Base-by-base conservation (phyloP, 306 rosid species). In the Carpinus fangiana region DNA sequence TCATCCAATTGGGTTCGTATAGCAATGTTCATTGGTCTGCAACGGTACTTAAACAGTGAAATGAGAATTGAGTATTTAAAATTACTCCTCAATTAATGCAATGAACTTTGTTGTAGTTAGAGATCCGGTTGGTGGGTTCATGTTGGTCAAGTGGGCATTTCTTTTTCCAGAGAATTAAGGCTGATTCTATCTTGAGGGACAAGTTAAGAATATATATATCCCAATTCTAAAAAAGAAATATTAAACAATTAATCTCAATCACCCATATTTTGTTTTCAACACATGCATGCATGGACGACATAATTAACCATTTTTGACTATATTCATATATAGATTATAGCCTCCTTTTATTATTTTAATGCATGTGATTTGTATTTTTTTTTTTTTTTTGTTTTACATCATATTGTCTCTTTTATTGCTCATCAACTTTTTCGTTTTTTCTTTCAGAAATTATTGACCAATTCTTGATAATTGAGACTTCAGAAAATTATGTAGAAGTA, bases 81-180 rank as follows among this genome's bases (percentile, higher is more conserved):
- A 31, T 31, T 31, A 31, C 34, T 31, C 34, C 2, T 1, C 34
- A 2, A 31, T 31, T n/a, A 54, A 31, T 13, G 73, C 69, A 66
- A 13, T 57, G 64, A 73, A 83, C 83, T 65, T 79, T 54, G 31
- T 50, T 51, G 41, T n/a, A 16, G 47, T 34, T 8, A 57, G 74
- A 66, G 73, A 79, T 76, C 84, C 26, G 80, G 82, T 82, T 73
- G 88, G 81, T 79, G 81, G 81, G 47, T 53, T 81, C 76, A 76
- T 50, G 68, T 73, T 87, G 76, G 84, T 84, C 86, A 81, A 84
- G 80, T 23, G 16, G 59, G 14, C 17, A 45, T 56, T 61, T 62
- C 10, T 5, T 31, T 62, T 16, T 36, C 46, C 18, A 36, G 12
- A 65, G 70, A 36, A 65, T 17, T 38, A 3, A 2, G 50, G 72